phyloP scores from a whole-genome alignment of 331 rosid species.

The Acacia concinna region DNA sequence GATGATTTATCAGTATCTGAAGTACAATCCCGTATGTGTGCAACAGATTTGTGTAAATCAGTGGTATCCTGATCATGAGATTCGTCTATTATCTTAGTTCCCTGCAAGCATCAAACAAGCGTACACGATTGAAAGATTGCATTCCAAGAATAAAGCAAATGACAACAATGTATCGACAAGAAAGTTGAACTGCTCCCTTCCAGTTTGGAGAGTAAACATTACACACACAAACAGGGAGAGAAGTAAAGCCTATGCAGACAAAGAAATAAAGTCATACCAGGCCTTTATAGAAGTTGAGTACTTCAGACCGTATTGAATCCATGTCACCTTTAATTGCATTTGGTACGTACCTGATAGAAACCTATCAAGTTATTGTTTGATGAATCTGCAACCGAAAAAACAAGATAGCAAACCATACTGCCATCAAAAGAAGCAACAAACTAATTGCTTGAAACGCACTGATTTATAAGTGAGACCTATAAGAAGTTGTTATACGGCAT shows the following conservation, averaged over 20 bases:
- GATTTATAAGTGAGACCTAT: too few species aligned
- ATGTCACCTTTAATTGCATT: slow-evolving; percentile 89
- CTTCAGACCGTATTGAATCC: slow-evolving; percentile 87
- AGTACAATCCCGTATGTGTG: slow-evolving; percentile 48
- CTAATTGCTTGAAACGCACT: background rate
- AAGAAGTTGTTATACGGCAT: too few species aligned
- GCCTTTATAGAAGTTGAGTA: slow-evolving; percentile 63
- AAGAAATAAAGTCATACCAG: slow-evolving; percentile 47
- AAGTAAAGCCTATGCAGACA: background rate
- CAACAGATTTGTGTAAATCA: slow-evolving; percentile 85
- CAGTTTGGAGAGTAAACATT: slow-evolving; percentile 5
- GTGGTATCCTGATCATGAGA: slow-evolving; percentile 95
- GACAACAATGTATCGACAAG: slow-evolving; percentile 13
- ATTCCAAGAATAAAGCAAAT: background rate
- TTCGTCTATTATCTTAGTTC: slow-evolving; percentile 75
- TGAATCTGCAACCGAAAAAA: slow-evolving; percentile 3
- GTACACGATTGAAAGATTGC: slow-evolving; percentile 23
- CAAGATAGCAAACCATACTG: slow-evolving; percentile 26
- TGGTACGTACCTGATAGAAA: slow-evolving; percentile 74
- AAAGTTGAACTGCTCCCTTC: slow-evolving; percentile 22
- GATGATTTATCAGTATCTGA: slow-evolving; percentile 50
- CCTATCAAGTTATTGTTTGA: slow-evolving; percentile 25
- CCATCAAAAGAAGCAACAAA: slow-evolving; percentile 14
- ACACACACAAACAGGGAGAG: background rate
- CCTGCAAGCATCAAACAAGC: slow-evolving; percentile 55